Base-by-base conservation (phyloP, 2,329 filamentous ascomycete genomes). In the Microdochium paspali region DNA sequence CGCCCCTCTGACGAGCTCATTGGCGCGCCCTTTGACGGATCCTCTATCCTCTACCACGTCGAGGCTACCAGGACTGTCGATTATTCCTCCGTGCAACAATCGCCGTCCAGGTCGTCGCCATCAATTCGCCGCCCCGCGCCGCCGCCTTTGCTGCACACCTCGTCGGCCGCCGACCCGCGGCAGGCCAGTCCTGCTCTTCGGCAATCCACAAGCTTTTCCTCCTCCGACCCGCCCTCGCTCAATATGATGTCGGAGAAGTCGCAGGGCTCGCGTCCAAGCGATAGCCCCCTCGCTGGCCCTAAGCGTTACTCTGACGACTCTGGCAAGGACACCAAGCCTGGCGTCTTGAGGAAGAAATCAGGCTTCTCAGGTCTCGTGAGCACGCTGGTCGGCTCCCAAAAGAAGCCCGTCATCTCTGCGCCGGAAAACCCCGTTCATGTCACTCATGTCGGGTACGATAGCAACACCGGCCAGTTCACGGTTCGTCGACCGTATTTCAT, bases 341-440 rank as follows among this genome's bases (percentile, higher is more conserved):
- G 69, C 50, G 71, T 83, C 51, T 66, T 83, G 51, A 79, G 87
- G 59, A 94, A 94, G 71, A 95, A 94, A 72, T 87, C 86, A 46
- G 89, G 87, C 49, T 89, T 95, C 62, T 90, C 87, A 15, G 87
- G 84, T 56, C 90, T 95, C 60, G 83, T 95, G 73, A 91, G 84
- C 64, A 91, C 84, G 63, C 63, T 84, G 51, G 82, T 94, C 50
- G 86, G 87, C 54, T 91, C 90, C 30, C 90, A 87, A 46, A 87
- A 90, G 66, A 88, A 90, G 54, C 89, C 93, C 44, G 82, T 91
- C 66, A 98, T 98, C 59, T 97, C 93, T n/a, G 88, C 90, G 31
- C 93, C 93, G 47, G 90, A 95, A 67, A 97, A 98, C 60, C 93
- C 93, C 44, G 90, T 97, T 50, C 93, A 97, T 68, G 88, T 98